phyloP scores from a whole-genome alignment of 164 flowering plant species.

The Nymphaea thermarum region DNA sequence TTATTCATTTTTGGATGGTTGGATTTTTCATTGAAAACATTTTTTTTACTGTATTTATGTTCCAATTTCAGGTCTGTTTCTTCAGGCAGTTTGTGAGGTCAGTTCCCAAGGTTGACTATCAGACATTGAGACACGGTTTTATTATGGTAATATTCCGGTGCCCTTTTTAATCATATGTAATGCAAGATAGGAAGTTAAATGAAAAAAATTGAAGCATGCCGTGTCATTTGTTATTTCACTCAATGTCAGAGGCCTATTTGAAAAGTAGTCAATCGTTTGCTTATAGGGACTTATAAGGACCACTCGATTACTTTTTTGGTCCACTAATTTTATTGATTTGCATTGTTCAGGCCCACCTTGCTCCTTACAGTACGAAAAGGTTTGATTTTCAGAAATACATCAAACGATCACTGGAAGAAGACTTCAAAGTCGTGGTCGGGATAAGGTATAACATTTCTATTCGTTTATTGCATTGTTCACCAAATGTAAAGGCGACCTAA shows the following conservation, averaged over 20 bases:
- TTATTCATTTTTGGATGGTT: too few species aligned
- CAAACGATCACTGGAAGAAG: constrained; percentile 75
- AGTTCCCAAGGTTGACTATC: constrained; percentile 73
- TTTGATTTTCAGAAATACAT: constrained; percentile 77
- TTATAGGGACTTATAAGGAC: too few species aligned
- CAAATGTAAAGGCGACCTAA: too few species aligned
- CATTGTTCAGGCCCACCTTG: constrained; percentile 62
- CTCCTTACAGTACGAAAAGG: constrained; percentile 44
- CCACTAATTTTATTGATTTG: too few species aligned
- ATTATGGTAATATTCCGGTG: constrained; percentile 35
- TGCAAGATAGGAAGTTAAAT: too few species aligned
- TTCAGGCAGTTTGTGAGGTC: constrained; percentile 75
- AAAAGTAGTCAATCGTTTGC: not conserved
- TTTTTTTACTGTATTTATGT: not conserved
- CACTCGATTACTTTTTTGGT: too few species aligned
- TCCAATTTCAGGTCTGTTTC: constrained; percentile 51
- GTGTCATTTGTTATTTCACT: too few species aligned
- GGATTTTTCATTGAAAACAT: too few species aligned
- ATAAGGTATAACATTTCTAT: constrained; percentile 36
- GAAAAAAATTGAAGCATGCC: too few species aligned
- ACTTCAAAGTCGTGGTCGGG: constrained; percentile 78
- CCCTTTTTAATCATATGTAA: not conserved
- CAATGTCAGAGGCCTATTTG: too few species aligned
- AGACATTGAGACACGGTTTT: constrained; percentile 75
- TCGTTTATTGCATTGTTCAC: not conserved